Evolutionary conservation across 768 basidiomycete species (phyloP).

Genomic region (Hydnomerulius pinastri): DNA sequence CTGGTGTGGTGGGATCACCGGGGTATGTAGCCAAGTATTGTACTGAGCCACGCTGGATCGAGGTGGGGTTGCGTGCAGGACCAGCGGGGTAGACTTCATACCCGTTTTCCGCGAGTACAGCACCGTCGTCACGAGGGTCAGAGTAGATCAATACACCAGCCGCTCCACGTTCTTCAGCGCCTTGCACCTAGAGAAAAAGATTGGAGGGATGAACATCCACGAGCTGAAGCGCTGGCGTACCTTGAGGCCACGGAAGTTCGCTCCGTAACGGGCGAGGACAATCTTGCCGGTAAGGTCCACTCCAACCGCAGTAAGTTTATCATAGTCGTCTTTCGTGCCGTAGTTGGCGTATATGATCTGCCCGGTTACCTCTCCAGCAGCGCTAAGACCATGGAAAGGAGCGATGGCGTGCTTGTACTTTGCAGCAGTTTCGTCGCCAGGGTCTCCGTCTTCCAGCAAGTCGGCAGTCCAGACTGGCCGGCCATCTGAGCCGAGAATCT

Average conservation of each 20-base stretch:
- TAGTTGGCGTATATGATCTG: constrained; percentile 79
- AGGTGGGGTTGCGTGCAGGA: constrained; percentile 82
- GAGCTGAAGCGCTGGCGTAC: constrained; percentile 34
- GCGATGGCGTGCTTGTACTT: constrained; percentile 68
- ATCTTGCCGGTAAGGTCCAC: constrained; percentile 77
- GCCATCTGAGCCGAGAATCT: constrained; percentile 62
- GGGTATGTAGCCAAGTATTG: constrained; percentile 68
- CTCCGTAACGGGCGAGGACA: constrained; percentile 76
- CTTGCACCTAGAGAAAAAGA: constrained; percentile 56
- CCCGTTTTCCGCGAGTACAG: constrained; percentile 73
- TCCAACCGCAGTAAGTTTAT: constrained; percentile 61
- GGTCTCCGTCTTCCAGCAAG: constrained; percentile 69
- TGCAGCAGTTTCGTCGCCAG: constrained; percentile 70
- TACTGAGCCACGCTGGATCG: constrained; percentile 86
- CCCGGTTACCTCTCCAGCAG: constrained; percentile 72
- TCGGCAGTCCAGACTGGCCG: constrained; percentile 65
- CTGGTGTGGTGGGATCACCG: constrained; percentile 86
- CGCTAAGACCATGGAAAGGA: constrained; percentile 86
- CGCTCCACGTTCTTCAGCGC: constrained; percentile 83
- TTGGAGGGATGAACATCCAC: constrained; percentile 15
- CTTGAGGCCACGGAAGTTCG: constrained; percentile 84
- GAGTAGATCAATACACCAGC: constrained; percentile 79
- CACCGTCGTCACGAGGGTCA: constrained; percentile 86
- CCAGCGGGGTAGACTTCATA: constrained; percentile 75
- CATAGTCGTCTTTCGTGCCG: constrained; percentile 71